Evolutionary conservation across 1,284 basidiomycete species (phyloP).

Genomic region (Marasmius oreades): DNA sequence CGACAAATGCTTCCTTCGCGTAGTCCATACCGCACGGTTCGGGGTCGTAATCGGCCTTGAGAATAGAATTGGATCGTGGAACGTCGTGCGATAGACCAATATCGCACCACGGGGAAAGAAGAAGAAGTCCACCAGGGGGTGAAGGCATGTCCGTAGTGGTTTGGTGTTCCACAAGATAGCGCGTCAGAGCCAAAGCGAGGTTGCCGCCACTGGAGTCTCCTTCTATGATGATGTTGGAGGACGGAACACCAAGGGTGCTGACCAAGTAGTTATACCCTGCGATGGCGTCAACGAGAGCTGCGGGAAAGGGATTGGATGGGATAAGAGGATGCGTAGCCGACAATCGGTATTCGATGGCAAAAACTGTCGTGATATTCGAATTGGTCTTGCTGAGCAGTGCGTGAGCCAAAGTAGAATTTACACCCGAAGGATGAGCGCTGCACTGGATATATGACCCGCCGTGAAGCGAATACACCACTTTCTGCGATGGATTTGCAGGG

Average conservation of each 20-base stretch:
- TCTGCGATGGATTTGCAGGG: slow-evolving; percentile 38
- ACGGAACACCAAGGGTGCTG: slow-evolving; percentile 26
- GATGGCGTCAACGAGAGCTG: slow-evolving; percentile 40
- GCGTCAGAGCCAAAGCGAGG: slow-evolving; percentile 55
- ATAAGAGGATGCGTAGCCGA: slow-evolving; percentile 17
- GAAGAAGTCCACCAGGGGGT: slow-evolving; percentile 48
- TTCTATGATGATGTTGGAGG: slow-evolving; percentile 55
- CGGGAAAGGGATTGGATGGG: slow-evolving; percentile 32
- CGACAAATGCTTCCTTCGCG: slow-evolving; percentile 35
- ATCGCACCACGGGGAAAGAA: slow-evolving; percentile 60
- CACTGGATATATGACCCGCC: slow-evolving; percentile 43
- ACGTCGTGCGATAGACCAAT: slow-evolving; percentile 33
- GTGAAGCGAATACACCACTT: slow-evolving; percentile 49
- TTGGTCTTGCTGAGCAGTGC: slow-evolving; percentile 26
- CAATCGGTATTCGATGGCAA: slow-evolving; percentile 19
- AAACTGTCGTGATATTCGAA: neutral
- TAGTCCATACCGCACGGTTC: slow-evolving; percentile 15
- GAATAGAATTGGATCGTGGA: slow-evolving; percentile 31
- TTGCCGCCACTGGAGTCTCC: slow-evolving; percentile 72
- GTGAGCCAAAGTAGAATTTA: slow-evolving; percentile 29
- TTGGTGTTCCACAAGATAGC: slow-evolving; percentile 47
- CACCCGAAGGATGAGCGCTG: slow-evolving; percentile 40
- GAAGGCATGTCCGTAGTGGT: slow-evolving; percentile 29
- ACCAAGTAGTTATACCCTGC: slow-evolving; percentile 38
- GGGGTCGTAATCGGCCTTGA: slow-evolving; percentile 37